phyloP scores from a whole-genome alignment of 208 protist species.

The Acanthamoeba castellanii region DNA sequence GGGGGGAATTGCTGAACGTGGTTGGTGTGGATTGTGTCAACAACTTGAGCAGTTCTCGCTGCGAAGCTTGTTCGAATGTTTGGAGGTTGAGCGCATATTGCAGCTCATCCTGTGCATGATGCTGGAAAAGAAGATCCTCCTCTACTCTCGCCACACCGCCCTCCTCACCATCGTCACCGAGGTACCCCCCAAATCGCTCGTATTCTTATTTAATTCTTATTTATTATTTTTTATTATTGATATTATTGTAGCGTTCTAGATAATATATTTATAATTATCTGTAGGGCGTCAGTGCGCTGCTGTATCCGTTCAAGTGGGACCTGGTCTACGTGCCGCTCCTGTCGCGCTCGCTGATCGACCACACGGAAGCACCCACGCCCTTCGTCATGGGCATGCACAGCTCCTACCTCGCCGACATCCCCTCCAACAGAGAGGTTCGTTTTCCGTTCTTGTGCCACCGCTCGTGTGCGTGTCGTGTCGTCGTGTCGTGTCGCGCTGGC shows the following conservation, averaged over 20 bases:
- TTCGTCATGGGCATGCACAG: conserved; percentile 64
- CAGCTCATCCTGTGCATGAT: conserved; percentile 43
- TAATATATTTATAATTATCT: background rate
- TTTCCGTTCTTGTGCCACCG: no score
- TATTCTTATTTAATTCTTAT: no score
- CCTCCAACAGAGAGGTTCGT: conserved; percentile 5
- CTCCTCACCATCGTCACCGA: conserved; percentile 32
- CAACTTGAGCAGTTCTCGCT: conserved; percentile 3
- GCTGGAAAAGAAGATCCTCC: conserved; percentile 49
- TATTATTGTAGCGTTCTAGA: background rate
- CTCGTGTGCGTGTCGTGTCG: background rate
- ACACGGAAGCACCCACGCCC: conserved; percentile 45
- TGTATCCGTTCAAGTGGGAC: conserved; percentile 58
- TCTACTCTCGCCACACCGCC: conserved; percentile 19
- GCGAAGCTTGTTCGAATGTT: conserved; percentile 36
- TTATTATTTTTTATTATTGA: background rate
- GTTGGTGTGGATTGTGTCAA: no score
- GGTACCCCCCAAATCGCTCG: background rate
- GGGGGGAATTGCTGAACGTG: no score
- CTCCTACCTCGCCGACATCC: conserved; percentile 21
- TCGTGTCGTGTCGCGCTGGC: background rate
- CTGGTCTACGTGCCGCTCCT: conserved; percentile 43
- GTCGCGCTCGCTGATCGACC: background rate
- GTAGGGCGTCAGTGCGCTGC: background rate
- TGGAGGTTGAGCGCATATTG: conserved; percentile 8